Evolutionary conservation across 441 rosid species (phyloP).

Genomic region (Populus hybrid): DNA sequence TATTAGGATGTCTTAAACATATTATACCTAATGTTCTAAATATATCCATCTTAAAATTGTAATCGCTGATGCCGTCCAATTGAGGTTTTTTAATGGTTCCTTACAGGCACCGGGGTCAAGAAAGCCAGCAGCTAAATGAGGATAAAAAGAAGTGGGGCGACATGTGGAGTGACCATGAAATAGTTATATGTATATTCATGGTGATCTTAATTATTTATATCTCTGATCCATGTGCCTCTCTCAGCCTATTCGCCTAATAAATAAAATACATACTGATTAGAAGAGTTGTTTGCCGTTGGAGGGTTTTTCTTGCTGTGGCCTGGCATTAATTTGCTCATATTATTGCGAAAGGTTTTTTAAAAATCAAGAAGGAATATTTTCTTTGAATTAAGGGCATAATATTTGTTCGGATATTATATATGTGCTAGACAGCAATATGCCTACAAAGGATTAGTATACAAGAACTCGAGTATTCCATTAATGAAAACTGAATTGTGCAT

Average conservation of each 20-base stretch:
- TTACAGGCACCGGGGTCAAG: constrained; percentile 6
- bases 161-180: constrained; percentile 9
- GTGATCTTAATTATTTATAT: neutral
- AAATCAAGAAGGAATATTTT: neutral
- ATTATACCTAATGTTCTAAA: neutral
- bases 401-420: neutral
- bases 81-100: neutral
- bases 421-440: neutral
- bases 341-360: neutral
- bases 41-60: neutral
- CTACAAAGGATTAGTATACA: neutral
- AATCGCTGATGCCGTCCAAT: neutral
- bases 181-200: neutral
- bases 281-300: neutral
- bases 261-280: neutral
- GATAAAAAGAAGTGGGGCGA: neutral
- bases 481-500: neutral
- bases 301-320: neutral
- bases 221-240: neutral
- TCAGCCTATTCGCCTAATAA: neutral
- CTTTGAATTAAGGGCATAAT: neutral
- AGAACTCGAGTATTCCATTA: neutral
- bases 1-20: neutral
- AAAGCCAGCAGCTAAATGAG: constrained; percentile 21
- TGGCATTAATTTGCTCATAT: neutral